Base-by-base conservation (phyloP, 2,329 filamentous ascomycete genomes). In the Plenodomus biglobosus region DNA sequence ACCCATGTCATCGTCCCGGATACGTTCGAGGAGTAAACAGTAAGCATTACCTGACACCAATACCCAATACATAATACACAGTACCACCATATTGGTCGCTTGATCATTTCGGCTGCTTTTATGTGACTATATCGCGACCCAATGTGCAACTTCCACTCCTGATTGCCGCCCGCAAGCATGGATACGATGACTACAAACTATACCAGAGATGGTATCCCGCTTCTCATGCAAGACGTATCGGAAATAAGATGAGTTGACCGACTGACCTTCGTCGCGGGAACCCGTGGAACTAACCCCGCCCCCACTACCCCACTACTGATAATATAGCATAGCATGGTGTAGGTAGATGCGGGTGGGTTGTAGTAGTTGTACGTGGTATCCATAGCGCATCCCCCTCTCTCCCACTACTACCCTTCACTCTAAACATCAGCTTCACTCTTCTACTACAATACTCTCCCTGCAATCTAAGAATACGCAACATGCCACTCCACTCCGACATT, bases 401-500 rank as follows among this genome's bases (percentile, higher is more conserved):
- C 22, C 22, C 11, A 11, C 22, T n/a, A n/a, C n/a, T n/a, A 11
- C 22, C 22, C 22, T 11, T 24, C 22, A 6, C 22, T 24, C 22
- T 24, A 6, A 6, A 6, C 22, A 11, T 11, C 5, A 24, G 22
- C 22, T 24, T 11, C 22, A n/a, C n/a, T n/a, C n/a, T n/a, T n/a
- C 11, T 24, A 24, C 22, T 24, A 24, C 22, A 24, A 32, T 15
- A 32, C 13, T 32, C 8, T 15, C 27, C n/a, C n/a, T n/a, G n/a
- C n/a, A n/a, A 32, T 11, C 8, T 32, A 32, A 10, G 3, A 11
- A 3, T 11, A 7, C 8, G 15, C 6, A 15, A 15, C 18, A 70
- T 70, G 68, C 51, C 63, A 8, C 43, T 70, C 3, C 52, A 57
- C 35, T 71, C 68, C 8, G 77, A 80, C 44, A 52, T 80, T 45